Base-by-base conservation (phyloP, 2,329 filamentous ascomycete genomes). In the Talaromyces sp. region DNA sequence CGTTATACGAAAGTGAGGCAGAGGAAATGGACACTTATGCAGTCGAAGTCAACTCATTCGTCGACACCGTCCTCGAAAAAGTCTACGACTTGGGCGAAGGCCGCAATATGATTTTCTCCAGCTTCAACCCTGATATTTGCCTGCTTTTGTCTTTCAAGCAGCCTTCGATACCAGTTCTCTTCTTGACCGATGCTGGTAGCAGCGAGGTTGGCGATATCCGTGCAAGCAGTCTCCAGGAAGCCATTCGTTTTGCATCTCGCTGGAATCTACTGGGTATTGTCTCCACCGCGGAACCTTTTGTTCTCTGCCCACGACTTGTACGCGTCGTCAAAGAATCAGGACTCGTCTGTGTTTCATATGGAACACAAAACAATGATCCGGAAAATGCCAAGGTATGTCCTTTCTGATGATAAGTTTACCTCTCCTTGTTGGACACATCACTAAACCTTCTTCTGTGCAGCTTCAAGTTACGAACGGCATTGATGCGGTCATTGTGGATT, bases 21-120 rank as follows among this genome's bases (percentile, higher is more conserved):
- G 91, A 97, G 70, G 92, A 96, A 71, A 97, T 98, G 93, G 94
- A 97, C 75, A 91, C 91, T 3, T 97, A 97, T 74, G 93, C 92
- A 0, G 91, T 98, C 56, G 95, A 99, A 79, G 85, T 98, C 70
- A 98, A 98, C 79, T 92, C 90, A 1, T 99, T 98, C 76, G 94
- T 96, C 74, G 95, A 99, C 77, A 97, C 92, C 0, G 91, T 99
- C 3, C 83, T 99, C 9, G 85, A 85, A 52, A 95, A 92, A 77
- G 94, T 97, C 5, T 99, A 98, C 74, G 92, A 97, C 70, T 80
- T 93, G 62, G 90, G 89, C 31, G 86, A 87, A 66, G 86, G 89
- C 65, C 86, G 95, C n/a, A 93, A 97, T 79, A 90, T 99, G 76
- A 92, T 99, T 70, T 98, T 99, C 80, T 96, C 92, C 68, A 95